A percentile compares a stretch with the other conserved stretches of the same genome.
Evolutionary conservation across 371 early-diverging fungal genomes (phyloP).

Genomic region (Nosema muscidifuracis): DNA sequence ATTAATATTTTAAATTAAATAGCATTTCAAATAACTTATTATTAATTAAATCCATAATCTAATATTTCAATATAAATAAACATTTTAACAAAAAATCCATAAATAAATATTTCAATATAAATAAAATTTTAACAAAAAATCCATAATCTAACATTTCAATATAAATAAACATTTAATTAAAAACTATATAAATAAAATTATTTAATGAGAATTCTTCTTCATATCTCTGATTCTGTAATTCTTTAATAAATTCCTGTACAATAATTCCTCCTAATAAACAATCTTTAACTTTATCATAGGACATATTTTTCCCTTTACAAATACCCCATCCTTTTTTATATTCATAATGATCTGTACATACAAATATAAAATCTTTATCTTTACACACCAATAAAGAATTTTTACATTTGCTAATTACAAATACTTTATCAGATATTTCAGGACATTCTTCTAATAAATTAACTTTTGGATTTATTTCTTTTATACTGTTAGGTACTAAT

Average conservation of each 20-base stretch:
- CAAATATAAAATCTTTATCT: background rate
- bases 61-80: background rate
- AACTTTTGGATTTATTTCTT: slow-evolving; percentile 26
- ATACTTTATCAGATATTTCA: background rate
- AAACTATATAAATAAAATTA: background rate
- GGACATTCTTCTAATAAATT: background rate
- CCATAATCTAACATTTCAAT: background rate
- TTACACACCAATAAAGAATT: background rate
- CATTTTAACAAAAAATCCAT: background rate
- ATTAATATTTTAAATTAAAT: no score
- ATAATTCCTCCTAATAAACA: slow-evolving; percentile 48
- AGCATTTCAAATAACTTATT: no score
- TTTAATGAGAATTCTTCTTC: background rate
- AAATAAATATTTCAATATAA: background rate
- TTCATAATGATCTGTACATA: background rate
- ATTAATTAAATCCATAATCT: no score
- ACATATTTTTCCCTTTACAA: background rate
- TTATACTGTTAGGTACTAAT: slow-evolving; percentile 20
- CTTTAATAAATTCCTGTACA: slow-evolving; percentile 49
- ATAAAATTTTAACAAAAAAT: background rate
- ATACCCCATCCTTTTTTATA: background rate
- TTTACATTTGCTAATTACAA: background rate
- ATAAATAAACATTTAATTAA: background rate
- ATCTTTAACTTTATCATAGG: slow-evolving; percentile 14
- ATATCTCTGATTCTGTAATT: slow-evolving; percentile 15